A percentile compares a stretch with the other conserved stretches of the same genome.
Conservation (phyloP, 768 basidiomycete genomes). For the Xerocomellus amylosporus region DNA sequence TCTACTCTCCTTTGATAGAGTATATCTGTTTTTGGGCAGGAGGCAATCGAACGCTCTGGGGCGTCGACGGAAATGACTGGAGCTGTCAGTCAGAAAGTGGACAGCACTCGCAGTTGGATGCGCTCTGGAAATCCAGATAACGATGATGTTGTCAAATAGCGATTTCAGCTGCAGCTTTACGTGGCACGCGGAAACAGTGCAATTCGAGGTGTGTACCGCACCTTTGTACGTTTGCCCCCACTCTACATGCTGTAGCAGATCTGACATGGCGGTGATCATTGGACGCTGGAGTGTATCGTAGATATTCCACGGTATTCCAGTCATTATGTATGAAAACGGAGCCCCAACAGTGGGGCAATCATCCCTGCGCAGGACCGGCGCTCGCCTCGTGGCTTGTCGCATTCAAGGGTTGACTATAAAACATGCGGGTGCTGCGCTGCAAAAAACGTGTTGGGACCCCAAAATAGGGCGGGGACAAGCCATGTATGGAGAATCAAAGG, state of each 20-base stretch:
- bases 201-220: slow-evolving; percentile 21
- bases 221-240: slow-evolving; percentile 25
- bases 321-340: slow-evolving; percentile 32
- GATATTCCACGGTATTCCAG: slow-evolving; percentile 22
- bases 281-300: slow-evolving; percentile 23
- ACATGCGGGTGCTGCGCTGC: slow-evolving; percentile 34
- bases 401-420: slow-evolving; percentile 17
- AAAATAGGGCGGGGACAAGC: slow-evolving; percentile 25
- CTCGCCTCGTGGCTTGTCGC: slow-evolving; percentile 31
- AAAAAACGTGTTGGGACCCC: slow-evolving; percentile 32
- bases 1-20: slow-evolving; percentile 36
- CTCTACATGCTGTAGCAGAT: slow-evolving; percentile 21
- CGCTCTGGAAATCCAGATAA: slow-evolving; percentile 30
- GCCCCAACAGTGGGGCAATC: slow-evolving; percentile 22
- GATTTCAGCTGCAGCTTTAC: slow-evolving; percentile 24
- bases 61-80: slow-evolving; percentile 37
- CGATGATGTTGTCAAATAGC: slow-evolving; percentile 11
- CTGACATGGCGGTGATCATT: slow-evolving; percentile 21
- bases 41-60: slow-evolving; percentile 28
- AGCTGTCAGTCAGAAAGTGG: slow-evolving; percentile 25
- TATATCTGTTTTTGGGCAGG: slow-evolving; percentile 36
- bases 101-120: slow-evolving; percentile 28
- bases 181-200: slow-evolving; percentile 20
- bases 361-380: slow-evolving; percentile 23
- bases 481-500: slow-evolving; percentile 18